Evolutionary conservation across 306 rosid genomes (phyloP), one percentile per base, ranked within the genome.

Genomic region (Acacia acuminata): DNA sequence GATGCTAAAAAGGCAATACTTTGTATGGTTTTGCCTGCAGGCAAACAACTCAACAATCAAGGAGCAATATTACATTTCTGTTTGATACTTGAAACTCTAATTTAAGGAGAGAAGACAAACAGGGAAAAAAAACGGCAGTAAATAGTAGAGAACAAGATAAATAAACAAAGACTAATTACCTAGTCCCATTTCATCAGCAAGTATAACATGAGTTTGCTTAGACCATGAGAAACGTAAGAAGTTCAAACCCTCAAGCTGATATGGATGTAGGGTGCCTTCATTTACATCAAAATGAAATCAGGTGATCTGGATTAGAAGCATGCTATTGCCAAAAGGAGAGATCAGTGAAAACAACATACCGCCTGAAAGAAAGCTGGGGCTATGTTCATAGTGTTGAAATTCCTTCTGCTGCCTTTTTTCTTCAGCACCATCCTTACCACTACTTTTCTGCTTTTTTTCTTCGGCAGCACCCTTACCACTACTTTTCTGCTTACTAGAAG

Each of bases 111-210:
- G 34, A n/a, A 78, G 64, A 81, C 61, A 81, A 76, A 64, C 19
- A 47, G 70, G 70, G 50, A 27, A 69, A 79, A 64, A 56, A 48
- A 48, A 36, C 44, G 79, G 71, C 65, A 68, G 79, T 60, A 80
- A 76, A 78, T 17, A 66, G 76, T 8, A 43, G 43, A 66, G 80
- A 82, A 70, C 67, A 45, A 77, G 65, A 78, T 71, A 63, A 71
- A 86, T 75, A 85, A 80, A 64, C 72, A 77, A 85, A 65, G 50
- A 85, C 70, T 69, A 84, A 79, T 80, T 88, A 96, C 99, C 99
- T 38, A 96, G 99, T 78, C 99, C 99, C 99, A 96, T 96, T 87
- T 96, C 99, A 79, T 96, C 99, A 83, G 99, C 99, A 82, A 96
- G 97, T 87, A 96, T 94, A 61, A 96, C 99, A 78, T 96, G 99